A percentile compares a stretch with the other conserved stretches of the same genome.
phyloP scores from a whole-genome alignment of 2,329 filamentous ascomycete genomes.

The Aspergillus japonicus region DNA sequence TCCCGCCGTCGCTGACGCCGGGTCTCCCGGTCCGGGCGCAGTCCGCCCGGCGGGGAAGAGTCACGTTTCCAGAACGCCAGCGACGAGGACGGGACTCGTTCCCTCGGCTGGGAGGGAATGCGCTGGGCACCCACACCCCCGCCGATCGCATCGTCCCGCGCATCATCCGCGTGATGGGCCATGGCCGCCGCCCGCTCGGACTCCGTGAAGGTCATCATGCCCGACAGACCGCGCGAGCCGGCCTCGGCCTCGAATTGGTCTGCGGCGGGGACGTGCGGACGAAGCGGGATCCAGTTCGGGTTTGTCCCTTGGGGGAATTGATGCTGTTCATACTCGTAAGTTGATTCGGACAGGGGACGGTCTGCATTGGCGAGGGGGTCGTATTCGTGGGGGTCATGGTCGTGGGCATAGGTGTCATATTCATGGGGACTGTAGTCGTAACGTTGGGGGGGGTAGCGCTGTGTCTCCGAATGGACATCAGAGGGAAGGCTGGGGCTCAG shows the following conservation, averaged over 20 bases:
- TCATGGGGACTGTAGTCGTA: conserved; percentile 18
- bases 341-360: too few relatives aligned
- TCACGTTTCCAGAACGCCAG: conserved; percentile 6
- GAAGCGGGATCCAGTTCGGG: conserved; percentile 18
- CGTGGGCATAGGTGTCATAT: conserved; percentile 8
- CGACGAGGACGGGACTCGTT: neutral
- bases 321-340: conserved; percentile 1
- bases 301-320: conserved; percentile 2
- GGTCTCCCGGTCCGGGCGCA: conserved; percentile 14
- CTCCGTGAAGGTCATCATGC: neutral
- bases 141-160: conserved; percentile 12
- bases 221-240: neutral
- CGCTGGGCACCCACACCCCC: conserved; percentile 15
- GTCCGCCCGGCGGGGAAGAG: neutral
- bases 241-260: conserved; percentile 1
- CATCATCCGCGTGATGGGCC: conserved; percentile 13
- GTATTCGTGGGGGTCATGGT: neutral
- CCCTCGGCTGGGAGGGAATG: neutral
- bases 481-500: neutral
- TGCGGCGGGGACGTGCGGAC: conserved; percentile 23
- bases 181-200: neutral
- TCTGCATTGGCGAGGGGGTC: too few relatives aligned
- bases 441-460: neutral
- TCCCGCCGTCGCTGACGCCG: conserved; percentile 28
- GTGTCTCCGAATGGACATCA: neutral